A percentile compares a stretch with the other conserved stretches of the same genome.
Evolutionary conservation across 768 basidiomycete species (phyloP).

Genomic region (Trametes gibbosa): DNA sequence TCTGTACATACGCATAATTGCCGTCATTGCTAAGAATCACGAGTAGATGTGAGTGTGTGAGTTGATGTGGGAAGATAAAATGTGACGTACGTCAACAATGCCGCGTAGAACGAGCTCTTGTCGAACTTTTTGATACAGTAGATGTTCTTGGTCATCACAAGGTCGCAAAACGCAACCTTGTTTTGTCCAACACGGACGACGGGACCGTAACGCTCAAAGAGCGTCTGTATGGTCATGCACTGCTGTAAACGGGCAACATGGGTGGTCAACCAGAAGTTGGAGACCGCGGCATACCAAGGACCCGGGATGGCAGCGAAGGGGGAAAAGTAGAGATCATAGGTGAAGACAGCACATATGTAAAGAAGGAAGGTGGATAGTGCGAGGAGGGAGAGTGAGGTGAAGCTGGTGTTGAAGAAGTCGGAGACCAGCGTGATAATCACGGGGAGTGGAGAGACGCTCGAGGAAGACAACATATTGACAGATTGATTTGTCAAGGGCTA

Average conservation of each 20-base stretch:
- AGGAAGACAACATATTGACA: too few relatives aligned
- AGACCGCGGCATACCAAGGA: constrained; percentile 77
- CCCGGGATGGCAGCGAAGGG: constrained; percentile 74
- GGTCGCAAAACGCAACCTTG: constrained; percentile 77
- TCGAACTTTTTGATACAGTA: constrained; percentile 79
- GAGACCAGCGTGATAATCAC: constrained; percentile 7
- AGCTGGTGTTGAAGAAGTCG: too few relatives aligned
- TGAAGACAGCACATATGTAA: constrained; percentile 35
- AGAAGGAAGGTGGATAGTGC: constrained; percentile 27
- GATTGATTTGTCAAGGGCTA: too few relatives aligned
- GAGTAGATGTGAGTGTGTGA: not conserved
- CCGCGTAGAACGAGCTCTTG: constrained; percentile 81
- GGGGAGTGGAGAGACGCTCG: constrained; percentile 7
- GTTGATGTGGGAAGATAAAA: constrained; percentile 1
- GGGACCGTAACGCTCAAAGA: constrained; percentile 73
- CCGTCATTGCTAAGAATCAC: constrained; percentile 62
- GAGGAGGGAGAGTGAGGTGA: constrained; percentile 23
- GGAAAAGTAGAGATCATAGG: constrained; percentile 55
- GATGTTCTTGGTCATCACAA: constrained; percentile 63
- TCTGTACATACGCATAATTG: constrained; percentile 63
- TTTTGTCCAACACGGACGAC: constrained; percentile 78
- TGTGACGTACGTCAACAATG: constrained; percentile 65
- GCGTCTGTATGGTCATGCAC: constrained; percentile 63
- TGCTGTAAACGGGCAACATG: constrained; percentile 72
- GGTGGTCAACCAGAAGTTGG: constrained; percentile 69